Conservation (phyloP, 306 rosid species). For the Vachellia collinsii region DNA sequence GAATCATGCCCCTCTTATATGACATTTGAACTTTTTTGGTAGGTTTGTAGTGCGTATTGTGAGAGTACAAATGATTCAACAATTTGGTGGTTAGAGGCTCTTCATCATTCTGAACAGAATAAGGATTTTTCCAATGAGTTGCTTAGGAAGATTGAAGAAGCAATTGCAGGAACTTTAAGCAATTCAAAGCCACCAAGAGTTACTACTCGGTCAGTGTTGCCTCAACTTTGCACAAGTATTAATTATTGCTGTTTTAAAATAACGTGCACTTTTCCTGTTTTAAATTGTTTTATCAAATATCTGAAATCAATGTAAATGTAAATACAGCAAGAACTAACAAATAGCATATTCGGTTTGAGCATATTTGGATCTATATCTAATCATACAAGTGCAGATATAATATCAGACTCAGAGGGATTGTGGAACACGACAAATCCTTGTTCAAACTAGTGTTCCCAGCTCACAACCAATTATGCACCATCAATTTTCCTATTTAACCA, state of each 20-base stretch:
- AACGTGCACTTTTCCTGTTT: conserved; percentile 24
- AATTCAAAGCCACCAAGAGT: conserved; percentile 63
- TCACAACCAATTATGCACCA: neutral
- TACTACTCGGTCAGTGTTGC: conserved; percentile 65
- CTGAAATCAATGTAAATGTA: conserved; percentile 14
- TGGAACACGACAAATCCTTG: neutral
- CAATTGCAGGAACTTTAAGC: conserved; percentile 65
- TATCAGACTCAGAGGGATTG: neutral
- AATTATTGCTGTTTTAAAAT: conserved; percentile 20
- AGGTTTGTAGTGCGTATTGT: conserved; percentile 63
- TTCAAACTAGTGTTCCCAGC: neutral
- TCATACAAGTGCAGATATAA: neutral
- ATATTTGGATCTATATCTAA: neutral
- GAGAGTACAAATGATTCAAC: conserved; percentile 48
- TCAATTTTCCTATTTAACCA: neutral
- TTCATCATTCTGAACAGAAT: conserved; percentile 76
- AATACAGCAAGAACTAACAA: conserved; percentile 18
- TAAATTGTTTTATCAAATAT: conserved; percentile 25
- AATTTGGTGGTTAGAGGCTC: conserved; percentile 93
- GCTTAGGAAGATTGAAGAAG: conserved; percentile 89
- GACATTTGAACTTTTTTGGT: conserved; percentile 36
- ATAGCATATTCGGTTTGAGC: neutral
- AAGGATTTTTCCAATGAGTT: conserved; percentile 70
- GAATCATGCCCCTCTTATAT: neutral
- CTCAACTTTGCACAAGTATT: conserved; percentile 26